Evolutionary conservation across 805 yeast genomes (phyloP), one percentile per base, ranked within the genome.

Genomic region (Lipomyces mesembrius): DNA sequence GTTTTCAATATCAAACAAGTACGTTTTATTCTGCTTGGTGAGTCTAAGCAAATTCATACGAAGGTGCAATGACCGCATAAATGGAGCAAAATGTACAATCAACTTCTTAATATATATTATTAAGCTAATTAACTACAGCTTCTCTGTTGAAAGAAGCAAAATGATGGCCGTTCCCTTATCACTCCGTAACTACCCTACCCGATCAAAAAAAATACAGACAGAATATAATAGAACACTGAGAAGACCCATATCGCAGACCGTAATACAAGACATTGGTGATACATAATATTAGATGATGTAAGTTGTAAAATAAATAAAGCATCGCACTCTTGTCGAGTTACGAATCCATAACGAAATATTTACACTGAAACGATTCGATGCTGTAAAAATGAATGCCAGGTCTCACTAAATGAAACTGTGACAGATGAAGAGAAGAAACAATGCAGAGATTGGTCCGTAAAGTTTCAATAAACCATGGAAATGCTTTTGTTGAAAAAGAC

Each of bases 401-500:
- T 37, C 43, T 12, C 43, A 12, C 27, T 49, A 14, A 1, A 11
- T 49, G 55, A 29, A 52, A 12, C n/a, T n/a, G 11, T 17, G 34
- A 57, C 32, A 43, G 17, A 22, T 25, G 37, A 59, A n/a, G 27
- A 53, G 34, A 49, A 53, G 27, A 27, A 46, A 39, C 34, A 27
- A 25, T 22, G 34, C 58, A 58, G 57, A n/a, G 27, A 52, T 35
- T 32, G 57, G 29, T 14, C 43, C 20, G 35, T 25, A 61, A 27
- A 49, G 39, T 34, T 35, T 43, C 49, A 54, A 52, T 53, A 60
- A 56, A 60, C 64, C 69, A 22, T 61, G 52, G 63, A 60, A 62
- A 67, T 67, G 71, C 71, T 67, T 67, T 67, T 67, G 71, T 67
- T 67, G 71, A 67, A 67, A 67, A 67, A 67, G 71, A 59, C 70